Percentiles rank a stretch among this genome's conserved stretches.
Conservation (phyloP, 148 eudicot species). For the Heliamphora exappendiculata region DNA sequence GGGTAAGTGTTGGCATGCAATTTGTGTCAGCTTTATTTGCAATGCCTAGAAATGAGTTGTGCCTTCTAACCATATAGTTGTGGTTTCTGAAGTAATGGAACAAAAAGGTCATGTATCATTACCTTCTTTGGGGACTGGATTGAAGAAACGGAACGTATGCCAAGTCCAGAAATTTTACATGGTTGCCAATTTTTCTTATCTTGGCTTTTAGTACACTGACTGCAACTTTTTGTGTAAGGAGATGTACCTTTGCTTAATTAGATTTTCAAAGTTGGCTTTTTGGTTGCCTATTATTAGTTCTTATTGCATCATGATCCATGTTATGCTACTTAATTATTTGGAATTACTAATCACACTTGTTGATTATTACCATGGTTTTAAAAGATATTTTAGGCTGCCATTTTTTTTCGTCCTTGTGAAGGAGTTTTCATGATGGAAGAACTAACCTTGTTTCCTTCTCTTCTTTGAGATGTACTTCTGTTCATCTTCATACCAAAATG, state of each 20-base stretch:
- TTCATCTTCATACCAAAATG: constrained; percentile 99
- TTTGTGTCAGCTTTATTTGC: background rate
- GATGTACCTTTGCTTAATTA: too few species aligned
- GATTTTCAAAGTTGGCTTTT: too few species aligned
- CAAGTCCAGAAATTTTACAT: too few species aligned
- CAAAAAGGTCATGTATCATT: background rate
- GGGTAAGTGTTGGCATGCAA: background rate
- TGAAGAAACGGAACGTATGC: too few species aligned
- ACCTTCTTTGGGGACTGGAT: background rate
- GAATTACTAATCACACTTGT: background rate
- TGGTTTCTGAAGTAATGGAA: background rate
- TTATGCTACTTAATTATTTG: background rate
- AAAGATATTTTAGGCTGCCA: background rate
- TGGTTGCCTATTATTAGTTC: background rate
- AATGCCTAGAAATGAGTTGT: background rate
- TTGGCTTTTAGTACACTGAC: background rate
- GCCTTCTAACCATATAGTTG: background rate
- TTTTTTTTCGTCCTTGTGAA: background rate
- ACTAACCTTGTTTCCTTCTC: constrained; percentile 90
- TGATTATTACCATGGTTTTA: background rate
- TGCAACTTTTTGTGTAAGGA: background rate
- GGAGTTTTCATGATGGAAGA: constrained; percentile 40
- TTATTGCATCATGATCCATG: background rate
- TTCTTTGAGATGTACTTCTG: constrained; percentile 92
- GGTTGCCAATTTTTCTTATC: background rate